A percentile compares a stretch with the other conserved stretches of the same genome.
Conservation (phyloP, 1,284 basidiomycete species). For the Mycena sp. region DNA sequence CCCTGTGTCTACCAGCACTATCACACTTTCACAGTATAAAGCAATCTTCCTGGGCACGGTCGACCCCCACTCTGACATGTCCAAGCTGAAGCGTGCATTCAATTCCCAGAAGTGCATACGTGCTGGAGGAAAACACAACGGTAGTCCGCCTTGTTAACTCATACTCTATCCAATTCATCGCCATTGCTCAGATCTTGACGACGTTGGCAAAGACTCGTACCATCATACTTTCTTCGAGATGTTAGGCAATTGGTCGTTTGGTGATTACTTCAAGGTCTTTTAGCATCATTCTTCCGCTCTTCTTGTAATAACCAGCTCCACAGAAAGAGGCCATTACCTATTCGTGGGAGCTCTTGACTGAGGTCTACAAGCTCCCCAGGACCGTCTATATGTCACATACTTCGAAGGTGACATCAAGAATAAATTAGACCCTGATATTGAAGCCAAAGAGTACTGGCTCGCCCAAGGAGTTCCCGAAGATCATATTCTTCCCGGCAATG, state of each 20-base stretch:
- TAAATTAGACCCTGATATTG: slow-evolving; percentile 90
- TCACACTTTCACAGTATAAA: slow-evolving; percentile 76
- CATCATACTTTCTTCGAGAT: slow-evolving; percentile 99
- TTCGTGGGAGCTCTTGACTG: slow-evolving; percentile 95
- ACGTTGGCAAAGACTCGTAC: slow-evolving; percentile 97
- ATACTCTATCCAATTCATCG: slow-evolving; percentile 9
- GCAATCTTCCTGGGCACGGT: slow-evolving; percentile 96
- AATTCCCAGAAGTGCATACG: slow-evolving; percentile 98
- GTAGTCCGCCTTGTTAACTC: slow-evolving; percentile 47
- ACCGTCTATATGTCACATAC: slow-evolving; percentile 96
- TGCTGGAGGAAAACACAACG: slow-evolving; percentile 98
- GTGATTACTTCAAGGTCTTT: slow-evolving; percentile 96
- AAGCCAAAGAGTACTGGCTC: slow-evolving; percentile 90
- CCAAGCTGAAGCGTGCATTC: slow-evolving; percentile 91
- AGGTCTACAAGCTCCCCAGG: slow-evolving; percentile 90
- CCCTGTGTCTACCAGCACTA: not conserved
- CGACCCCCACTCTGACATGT: slow-evolving; percentile 90
- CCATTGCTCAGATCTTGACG: slow-evolving; percentile 85
- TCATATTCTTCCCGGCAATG: slow-evolving; percentile 93
- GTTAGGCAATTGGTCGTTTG: slow-evolving; percentile 99
- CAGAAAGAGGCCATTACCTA: slow-evolving; percentile 93
- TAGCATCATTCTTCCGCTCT: not conserved
- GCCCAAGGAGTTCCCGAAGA: slow-evolving; percentile 88
- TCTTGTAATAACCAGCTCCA: not conserved
- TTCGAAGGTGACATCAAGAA: slow-evolving; percentile 93